A percentile compares a stretch with the other conserved stretches of the same genome.
Evolutionary conservation across 2,329 filamentous ascomycete species (phyloP).

Genomic region (Botrytis fabae): DNA sequence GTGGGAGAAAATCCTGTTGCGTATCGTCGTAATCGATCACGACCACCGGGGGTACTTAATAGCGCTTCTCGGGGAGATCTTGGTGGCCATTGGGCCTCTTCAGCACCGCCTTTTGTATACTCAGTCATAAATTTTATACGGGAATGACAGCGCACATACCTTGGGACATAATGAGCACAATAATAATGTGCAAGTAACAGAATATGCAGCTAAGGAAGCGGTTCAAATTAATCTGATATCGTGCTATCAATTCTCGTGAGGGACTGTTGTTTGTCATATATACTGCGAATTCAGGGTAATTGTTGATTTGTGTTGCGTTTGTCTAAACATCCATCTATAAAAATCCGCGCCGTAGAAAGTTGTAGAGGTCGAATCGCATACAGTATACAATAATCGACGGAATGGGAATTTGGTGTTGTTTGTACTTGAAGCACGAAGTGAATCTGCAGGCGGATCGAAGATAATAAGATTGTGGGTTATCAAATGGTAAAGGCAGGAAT

Average conservation of each 20-base stretch:
- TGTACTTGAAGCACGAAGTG: slow-evolving; percentile 1
- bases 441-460: neutral
- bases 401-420: slow-evolving; percentile 2
- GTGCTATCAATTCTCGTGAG: slow-evolving; percentile 1
- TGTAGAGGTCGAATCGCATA: neutral
- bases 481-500: neutral
- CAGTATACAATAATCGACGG: neutral
- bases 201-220: slow-evolving; percentile 15
- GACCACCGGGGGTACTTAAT: slow-evolving; percentile 72
- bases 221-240: neutral
- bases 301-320: neutral
- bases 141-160: slow-evolving; percentile 17
- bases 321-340: neutral
- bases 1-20: slow-evolving; percentile 67
- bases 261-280: slow-evolving; percentile 11
- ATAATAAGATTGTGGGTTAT: neutral
- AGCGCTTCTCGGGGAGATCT: slow-evolving; percentile 65
- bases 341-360: neutral
- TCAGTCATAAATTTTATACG: slow-evolving; percentile 14
- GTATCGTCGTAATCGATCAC: slow-evolving; percentile 70
- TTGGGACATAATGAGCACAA: slow-evolving; percentile 20
- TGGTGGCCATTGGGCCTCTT: slow-evolving; percentile 57
- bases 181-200: slow-evolving; percentile 12
- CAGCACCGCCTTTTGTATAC: slow-evolving; percentile 18
- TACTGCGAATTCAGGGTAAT: neutral